phyloP scores from a whole-genome alignment of 1,139 yeast genomes.

The Taphrina communis region DNA sequence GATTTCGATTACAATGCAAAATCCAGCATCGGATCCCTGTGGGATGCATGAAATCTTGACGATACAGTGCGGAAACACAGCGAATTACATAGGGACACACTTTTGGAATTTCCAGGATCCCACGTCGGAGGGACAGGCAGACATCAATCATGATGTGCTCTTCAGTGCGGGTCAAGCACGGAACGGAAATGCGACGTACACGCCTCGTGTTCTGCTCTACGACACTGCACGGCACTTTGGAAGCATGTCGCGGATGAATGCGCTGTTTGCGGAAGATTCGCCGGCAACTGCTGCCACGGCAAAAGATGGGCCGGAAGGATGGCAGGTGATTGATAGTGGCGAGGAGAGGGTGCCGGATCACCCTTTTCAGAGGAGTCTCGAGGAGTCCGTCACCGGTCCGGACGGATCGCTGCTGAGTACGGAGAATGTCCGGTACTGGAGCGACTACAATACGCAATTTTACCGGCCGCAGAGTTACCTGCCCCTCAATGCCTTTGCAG shows the following conservation, averaged over 20 bases:
- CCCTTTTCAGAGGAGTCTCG: constrained; percentile 56
- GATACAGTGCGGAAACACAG: constrained; percentile 69
- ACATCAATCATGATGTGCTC: constrained; percentile 58
- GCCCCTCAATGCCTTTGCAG: constrained; percentile 47
- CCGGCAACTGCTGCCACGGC: not conserved
- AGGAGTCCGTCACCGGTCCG: constrained; percentile 53
- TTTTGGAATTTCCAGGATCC: constrained; percentile 80
- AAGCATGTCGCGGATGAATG: constrained; percentile 48
- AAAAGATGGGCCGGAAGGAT: constrained; percentile 45
- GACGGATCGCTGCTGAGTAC: constrained; percentile 49
- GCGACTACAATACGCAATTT: constrained; percentile 75
- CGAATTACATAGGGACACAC: constrained; percentile 78
- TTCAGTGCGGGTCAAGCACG: constrained; percentile 55
- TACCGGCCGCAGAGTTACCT: constrained; percentile 66
- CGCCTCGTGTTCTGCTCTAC: constrained; percentile 80
- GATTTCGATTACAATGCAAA: no score
- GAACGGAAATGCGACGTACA: constrained; percentile 62
- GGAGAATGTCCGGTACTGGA: constrained; percentile 71
- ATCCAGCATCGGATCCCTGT: no score
- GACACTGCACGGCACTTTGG: constrained; percentile 57
- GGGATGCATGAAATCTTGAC: constrained; percentile 74
- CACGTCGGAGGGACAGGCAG: constrained; percentile 57
- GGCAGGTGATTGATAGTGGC: constrained; percentile 52
- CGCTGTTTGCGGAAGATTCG: constrained; percentile 46
- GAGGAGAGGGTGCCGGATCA: constrained; percentile 62